These are phyloP conservation scores for Rhizopus sp. DNA, from an alignment of 371 early-diverging fungal species.

Conservation along the genomic window DNA sequence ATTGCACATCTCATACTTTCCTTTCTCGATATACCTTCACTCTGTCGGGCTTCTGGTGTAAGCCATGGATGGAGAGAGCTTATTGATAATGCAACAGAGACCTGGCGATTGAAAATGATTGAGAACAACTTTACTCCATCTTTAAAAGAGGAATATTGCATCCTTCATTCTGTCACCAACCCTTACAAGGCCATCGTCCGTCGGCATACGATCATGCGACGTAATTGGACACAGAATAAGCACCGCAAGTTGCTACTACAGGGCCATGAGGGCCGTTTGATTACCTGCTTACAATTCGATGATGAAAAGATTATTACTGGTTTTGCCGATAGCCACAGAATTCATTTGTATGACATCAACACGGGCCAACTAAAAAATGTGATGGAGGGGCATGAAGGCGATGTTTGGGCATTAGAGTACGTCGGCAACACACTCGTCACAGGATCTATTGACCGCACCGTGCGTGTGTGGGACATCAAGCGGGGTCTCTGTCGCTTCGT, in stretches of 20 bases:
- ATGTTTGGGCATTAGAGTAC: slow-evolving; percentile 98
- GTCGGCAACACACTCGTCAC: slow-evolving; percentile 87
- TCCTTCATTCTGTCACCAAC: slow-evolving; percentile 16
- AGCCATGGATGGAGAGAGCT: slow-evolving; percentile 74
- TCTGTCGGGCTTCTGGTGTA: slow-evolving; percentile 84
- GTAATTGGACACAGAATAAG: slow-evolving; percentile 81
- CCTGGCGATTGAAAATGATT: slow-evolving; percentile 62
- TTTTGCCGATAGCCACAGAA: slow-evolving; percentile 80
- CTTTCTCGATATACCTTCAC: slow-evolving; percentile 77
- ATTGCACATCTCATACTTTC: slow-evolving; percentile 74
- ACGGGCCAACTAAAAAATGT: slow-evolving; percentile 71
- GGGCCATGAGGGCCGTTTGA: slow-evolving; percentile 80
- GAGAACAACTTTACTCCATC: slow-evolving; percentile 46
- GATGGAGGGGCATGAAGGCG: slow-evolving; percentile 94
- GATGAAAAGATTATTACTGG: slow-evolving; percentile 91
- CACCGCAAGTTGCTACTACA: slow-evolving; percentile 75
- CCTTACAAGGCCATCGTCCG: slow-evolving; percentile 82
- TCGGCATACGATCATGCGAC: slow-evolving; percentile 74
- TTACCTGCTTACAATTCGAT: slow-evolving; percentile 95
- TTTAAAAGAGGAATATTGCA: neutral
- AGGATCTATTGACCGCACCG: slow-evolving; percentile 98
- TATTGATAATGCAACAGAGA: slow-evolving; percentile 72
- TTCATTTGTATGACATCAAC: slow-evolving; percentile 85
- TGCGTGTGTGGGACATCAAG: slow-evolving; percentile 96
- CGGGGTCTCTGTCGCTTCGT: slow-evolving; percentile 85